Conservation (phyloP, 805 yeast genomes). For the Kuraishia ogatae region DNA sequence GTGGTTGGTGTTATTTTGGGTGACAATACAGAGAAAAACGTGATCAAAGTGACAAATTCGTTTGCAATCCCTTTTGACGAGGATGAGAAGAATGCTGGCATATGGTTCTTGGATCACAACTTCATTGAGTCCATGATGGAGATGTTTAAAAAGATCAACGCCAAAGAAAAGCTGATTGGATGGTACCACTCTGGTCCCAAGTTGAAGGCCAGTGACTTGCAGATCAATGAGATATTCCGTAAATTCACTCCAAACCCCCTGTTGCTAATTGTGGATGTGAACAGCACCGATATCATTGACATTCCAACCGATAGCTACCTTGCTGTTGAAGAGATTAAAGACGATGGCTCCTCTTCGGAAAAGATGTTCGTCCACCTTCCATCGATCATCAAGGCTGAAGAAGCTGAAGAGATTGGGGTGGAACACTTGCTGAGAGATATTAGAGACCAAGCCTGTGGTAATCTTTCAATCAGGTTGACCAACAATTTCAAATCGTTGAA, state of each 20-base stretch:
- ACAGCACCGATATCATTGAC: conserved; percentile 69
- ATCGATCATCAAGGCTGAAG: conserved; percentile 90
- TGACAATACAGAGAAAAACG: conserved; percentile 42
- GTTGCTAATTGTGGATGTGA: conserved; percentile 84
- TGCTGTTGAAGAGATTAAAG: conserved; percentile 91
- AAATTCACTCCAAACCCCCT: conserved; percentile 76
- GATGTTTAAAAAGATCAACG: conserved; percentile 96
- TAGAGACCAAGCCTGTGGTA: conserved; percentile 95
- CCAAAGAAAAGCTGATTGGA: conserved; percentile 93
- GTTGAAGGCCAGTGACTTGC: conserved; percentile 77
- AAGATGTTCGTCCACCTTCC: conserved; percentile 92
- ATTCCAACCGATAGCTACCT: conserved; percentile 93
- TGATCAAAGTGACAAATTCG: conserved; percentile 76
- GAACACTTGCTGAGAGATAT: conserved; percentile 92
- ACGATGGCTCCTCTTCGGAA: conserved; percentile 90
- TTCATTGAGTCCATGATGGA: conserved; percentile 94
- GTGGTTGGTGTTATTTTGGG: conserved; percentile 95
- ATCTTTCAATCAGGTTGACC: conserved; percentile 76
- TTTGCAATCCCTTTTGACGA: conserved; percentile 98
- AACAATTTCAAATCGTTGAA: conserved; percentile 82
- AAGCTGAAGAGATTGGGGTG: conserved; percentile 98
- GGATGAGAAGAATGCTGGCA: conserved; percentile 82
- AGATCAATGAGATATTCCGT: conserved; percentile 84
- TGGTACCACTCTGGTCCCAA: conserved; percentile 99
- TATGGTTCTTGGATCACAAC: conserved; percentile 97